Conservation (phyloP, 1,139 yeast genomes). For the Meyerozyma guilliermondii region DNA sequence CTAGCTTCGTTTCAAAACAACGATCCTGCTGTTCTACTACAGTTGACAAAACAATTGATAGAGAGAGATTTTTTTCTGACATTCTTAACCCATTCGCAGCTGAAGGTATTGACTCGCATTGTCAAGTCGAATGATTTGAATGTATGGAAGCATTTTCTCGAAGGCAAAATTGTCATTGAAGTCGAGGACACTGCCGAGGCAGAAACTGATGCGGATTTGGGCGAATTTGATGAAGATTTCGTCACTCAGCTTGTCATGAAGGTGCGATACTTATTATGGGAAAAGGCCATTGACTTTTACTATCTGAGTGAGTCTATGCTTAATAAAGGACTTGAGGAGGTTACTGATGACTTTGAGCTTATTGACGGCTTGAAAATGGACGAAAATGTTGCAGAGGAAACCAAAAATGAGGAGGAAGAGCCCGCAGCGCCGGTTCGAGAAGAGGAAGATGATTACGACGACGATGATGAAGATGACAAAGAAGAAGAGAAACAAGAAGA, state of each 20-base stretch:
- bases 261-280: constrained; percentile 66
- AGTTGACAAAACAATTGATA: constrained; percentile 45
- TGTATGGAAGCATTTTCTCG: constrained; percentile 51
- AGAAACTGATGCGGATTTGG: constrained; percentile 3
- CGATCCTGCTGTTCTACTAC: constrained; percentile 36
- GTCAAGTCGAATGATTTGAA: constrained; percentile 23
- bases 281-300: constrained; percentile 60
- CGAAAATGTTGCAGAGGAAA: constrained; percentile 11
- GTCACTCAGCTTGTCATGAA: constrained; percentile 46
- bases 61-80: constrained; percentile 47
- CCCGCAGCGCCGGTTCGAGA: constrained; percentile 7
- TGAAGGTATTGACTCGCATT: constrained; percentile 45
- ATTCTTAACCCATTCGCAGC: constrained; percentile 60
- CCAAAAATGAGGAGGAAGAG: constrained; percentile 16
- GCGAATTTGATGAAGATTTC: constrained; percentile 4
- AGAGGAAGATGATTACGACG: constrained; percentile 18
- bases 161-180: constrained; percentile 43
- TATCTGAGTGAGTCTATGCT: constrained; percentile 28
- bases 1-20: constrained; percentile 40
- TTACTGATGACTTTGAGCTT: constrained; percentile 33
- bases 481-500: constrained; percentile 7
- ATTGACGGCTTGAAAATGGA: constrained; percentile 28
- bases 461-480: constrained; percentile 6
- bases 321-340: constrained; percentile 25
- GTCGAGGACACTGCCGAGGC: constrained; percentile 14